Percentiles rank a stretch among this genome's conserved stretches.
Conservation (phyloP, 768 basidiomycete species). For the Floccularia luteovirens region DNA sequence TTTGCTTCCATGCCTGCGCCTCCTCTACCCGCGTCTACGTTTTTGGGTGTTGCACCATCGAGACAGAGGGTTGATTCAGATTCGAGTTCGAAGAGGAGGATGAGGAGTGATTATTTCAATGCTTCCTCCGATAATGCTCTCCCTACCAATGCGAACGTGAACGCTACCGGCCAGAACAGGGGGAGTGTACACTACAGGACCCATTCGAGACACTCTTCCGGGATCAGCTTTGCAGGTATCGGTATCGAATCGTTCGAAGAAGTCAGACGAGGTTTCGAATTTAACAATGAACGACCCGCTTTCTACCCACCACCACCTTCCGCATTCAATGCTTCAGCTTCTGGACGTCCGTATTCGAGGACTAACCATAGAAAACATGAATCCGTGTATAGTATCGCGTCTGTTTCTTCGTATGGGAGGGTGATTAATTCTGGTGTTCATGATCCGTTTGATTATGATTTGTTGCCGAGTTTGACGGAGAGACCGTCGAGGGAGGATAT, state of each 20-base stretch:
- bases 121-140: background rate
- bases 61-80: slow-evolving; percentile 35
- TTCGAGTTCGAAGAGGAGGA: slow-evolving; percentile 25
- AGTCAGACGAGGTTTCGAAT: slow-evolving; percentile 75
- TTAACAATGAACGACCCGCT: slow-evolving; percentile 48
- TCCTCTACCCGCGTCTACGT: too few relatives aligned
- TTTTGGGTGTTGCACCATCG: slow-evolving; percentile 26
- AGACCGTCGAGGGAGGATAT: slow-evolving; percentile 55
- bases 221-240: slow-evolving; percentile 61
- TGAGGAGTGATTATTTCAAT: background rate
- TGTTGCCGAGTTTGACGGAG: slow-evolving; percentile 43
- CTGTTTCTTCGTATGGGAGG: slow-evolving; percentile 71
- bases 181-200: slow-evolving; percentile 17
- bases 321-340: too few relatives aligned
- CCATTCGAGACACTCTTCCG: slow-evolving; percentile 42
- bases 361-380: slow-evolving; percentile 41
- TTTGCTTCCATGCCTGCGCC: too few relatives aligned
- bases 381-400: slow-evolving; percentile 67
- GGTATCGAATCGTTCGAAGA: slow-evolving; percentile 75
- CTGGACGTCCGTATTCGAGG: too few relatives aligned
- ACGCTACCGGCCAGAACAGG: too few relatives aligned
- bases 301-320: slow-evolving; percentile 54
- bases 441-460: slow-evolving; percentile 73
- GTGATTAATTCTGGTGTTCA: slow-evolving; percentile 51
- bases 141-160: too few relatives aligned